Percentiles rank a stretch among this genome's conserved stretches.
Evolutionary conservation across 2,329 filamentous ascomycete genomes (phyloP).

Genomic region (Paracorniculantispora psalliotae): DNA sequence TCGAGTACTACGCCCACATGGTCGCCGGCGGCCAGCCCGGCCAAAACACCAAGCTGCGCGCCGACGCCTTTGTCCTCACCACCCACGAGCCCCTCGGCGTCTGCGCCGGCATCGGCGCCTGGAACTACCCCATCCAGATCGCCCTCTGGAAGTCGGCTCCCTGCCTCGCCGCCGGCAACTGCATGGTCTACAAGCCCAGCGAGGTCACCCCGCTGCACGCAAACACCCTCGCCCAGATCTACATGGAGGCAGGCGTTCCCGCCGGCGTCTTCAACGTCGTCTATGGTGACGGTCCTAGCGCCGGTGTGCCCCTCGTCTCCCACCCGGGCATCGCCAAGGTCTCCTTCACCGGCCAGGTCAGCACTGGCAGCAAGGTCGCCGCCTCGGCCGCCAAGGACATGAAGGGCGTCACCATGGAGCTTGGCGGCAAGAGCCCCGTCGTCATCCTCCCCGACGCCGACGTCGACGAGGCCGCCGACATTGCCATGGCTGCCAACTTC

Average conservation of each 20-base stretch:
- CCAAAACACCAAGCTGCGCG: constrained; percentile 67
- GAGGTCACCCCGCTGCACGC: constrained; percentile 84
- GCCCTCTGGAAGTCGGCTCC: constrained; percentile 86
- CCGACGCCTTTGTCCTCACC: constrained; percentile 77
- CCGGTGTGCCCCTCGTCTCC: constrained; percentile 68
- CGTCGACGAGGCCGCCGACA: constrained; percentile 74
- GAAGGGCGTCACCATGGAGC: constrained; percentile 91
- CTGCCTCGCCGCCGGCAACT: constrained; percentile 80
- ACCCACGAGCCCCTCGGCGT: constrained; percentile 78
- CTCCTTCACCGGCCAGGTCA: constrained; percentile 83
- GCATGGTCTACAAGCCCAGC: constrained; percentile 87
- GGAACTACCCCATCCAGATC: constrained; percentile 91
- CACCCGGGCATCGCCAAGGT: constrained; percentile 77
- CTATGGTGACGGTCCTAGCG: constrained; percentile 67
- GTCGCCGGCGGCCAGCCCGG: constrained; percentile 77
- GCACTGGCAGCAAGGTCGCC: constrained; percentile 78
- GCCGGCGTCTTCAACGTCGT: constrained; percentile 83
- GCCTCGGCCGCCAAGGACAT: constrained; percentile 68
- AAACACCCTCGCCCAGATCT: constrained; percentile 69
- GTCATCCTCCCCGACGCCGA: constrained; percentile 77
- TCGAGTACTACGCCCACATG: constrained; percentile 81
- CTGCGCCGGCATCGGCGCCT: constrained; percentile 81
- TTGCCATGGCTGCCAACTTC: constrained; percentile 92
- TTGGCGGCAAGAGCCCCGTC: constrained; percentile 80
- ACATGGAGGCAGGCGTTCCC: constrained; percentile 72